Evolutionary conservation across 345 rosid genomes (phyloP).

Genomic region (Mallotus nudiflorus): DNA sequence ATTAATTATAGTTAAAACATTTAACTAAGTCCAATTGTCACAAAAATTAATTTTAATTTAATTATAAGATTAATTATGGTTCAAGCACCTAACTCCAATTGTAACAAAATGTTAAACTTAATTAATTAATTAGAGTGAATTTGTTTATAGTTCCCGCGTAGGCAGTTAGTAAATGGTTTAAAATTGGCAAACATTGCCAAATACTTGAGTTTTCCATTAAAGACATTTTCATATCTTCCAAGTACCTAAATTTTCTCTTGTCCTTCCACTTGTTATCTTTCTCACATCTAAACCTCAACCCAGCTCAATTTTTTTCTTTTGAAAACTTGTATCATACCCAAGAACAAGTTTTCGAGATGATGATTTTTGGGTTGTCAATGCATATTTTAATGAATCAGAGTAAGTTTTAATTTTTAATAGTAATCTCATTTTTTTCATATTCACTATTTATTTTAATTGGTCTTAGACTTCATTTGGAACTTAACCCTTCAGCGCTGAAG

Average conservation of each 20-base stretch:
- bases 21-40: not conserved
- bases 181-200: not conserved
- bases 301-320: not conserved
- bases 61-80: too few relatives aligned
- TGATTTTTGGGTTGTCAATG: not conserved
- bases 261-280: constrained; percentile 8
- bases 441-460: too few relatives aligned
- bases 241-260: constrained; percentile 5
- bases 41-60: not conserved
- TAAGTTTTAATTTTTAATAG: too few relatives aligned
- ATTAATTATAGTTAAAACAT: not conserved
- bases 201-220: not conserved
- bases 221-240: not conserved
- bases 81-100: too few relatives aligned
- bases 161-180: not conserved
- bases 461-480: too few relatives aligned
- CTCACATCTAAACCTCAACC: not conserved
- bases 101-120: not conserved
- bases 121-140: not conserved
- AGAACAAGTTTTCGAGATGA: not conserved
- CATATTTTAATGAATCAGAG: not conserved
- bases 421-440: too few relatives aligned
- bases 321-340: too few relatives aligned
- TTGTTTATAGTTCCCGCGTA: not conserved
- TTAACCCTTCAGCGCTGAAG: too few relatives aligned